Percentiles rank a stretch among this genome's conserved stretches.
Evolutionary conservation across 177 flowering plant species (phyloP).

Genomic region (Vitis hybrid): DNA sequence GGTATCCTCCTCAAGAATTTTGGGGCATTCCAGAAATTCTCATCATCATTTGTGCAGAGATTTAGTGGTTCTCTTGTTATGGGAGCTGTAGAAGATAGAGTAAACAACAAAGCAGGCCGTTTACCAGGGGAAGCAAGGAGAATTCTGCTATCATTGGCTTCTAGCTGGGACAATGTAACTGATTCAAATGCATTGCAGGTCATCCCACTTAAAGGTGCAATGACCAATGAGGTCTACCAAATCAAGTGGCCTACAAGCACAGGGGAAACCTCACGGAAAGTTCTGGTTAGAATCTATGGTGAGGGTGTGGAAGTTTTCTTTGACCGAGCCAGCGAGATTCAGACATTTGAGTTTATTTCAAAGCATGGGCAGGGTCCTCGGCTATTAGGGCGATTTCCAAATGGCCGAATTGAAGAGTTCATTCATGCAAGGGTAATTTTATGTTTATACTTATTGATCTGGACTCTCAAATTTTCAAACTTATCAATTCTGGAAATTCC

Average conservation of each 20-base stretch:
- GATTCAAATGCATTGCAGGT: conserved; percentile 63
- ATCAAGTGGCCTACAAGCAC: conserved; percentile 72
- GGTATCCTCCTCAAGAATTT: too few species aligned
- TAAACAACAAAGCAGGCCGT: conserved; percentile 25
- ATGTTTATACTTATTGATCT: neutral
- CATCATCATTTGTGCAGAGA: neutral
- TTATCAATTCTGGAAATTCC: neutral
- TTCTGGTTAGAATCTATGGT: conserved; percentile 79
- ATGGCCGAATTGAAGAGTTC: conserved; percentile 86
- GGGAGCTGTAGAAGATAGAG: conserved; percentile 25
- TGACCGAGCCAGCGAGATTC: conserved; percentile 67
- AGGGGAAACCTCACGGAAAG: conserved; percentile 43
- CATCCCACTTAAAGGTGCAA: conserved; percentile 75
- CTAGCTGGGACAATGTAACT: conserved; percentile 64
- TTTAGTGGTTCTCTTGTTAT: conserved; percentile 11
- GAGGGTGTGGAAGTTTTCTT: conserved; percentile 89
- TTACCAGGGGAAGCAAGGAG: conserved; percentile 62
- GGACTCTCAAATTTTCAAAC: neutral
- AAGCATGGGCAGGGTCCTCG: conserved; percentile 84
- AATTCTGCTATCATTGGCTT: conserved; percentile 56
- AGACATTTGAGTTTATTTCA: conserved; percentile 83
- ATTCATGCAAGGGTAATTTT: conserved; percentile 75
- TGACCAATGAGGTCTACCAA: conserved; percentile 88
- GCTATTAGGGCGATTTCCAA: conserved; percentile 63
- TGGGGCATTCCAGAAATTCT: too few species aligned